Conservation (phyloP, 495 filamentous ascomycete species). For the Aspergillus homomorphus region DNA sequence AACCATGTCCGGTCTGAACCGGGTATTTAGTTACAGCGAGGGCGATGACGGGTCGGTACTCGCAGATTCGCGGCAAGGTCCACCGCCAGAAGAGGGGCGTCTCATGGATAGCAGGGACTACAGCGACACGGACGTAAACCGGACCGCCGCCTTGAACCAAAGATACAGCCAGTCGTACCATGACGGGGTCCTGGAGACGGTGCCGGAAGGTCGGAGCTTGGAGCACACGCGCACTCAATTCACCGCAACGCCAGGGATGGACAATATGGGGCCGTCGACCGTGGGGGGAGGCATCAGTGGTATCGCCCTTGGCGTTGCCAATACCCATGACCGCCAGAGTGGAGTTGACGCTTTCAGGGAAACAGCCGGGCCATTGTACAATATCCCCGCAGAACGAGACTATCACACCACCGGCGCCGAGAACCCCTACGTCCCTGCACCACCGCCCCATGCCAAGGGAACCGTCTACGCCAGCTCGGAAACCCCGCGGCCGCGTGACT, state of each 20-base stretch:
- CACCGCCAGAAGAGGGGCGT: constrained; percentile 7
- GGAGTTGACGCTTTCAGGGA: constrained; percentile 64
- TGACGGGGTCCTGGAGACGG: constrained; percentile 13
- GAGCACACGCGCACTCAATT: constrained; percentile 22
- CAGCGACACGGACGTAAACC: constrained; percentile 21
- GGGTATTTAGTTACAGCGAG: constrained; percentile 22
- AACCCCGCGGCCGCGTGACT: constrained; percentile 28
- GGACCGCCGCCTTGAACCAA: constrained; percentile 15
- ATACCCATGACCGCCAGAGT: constrained; percentile 67
- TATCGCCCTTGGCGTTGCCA: constrained; percentile 71
- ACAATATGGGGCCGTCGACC: constrained; percentile 69
- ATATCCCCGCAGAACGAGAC: constrained; percentile 44
- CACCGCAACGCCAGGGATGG: constrained; percentile 67
- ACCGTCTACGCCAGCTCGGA: constrained; percentile 23
- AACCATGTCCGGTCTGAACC: constrained; percentile 21
- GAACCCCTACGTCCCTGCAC: constrained; percentile 42
- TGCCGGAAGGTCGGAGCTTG: constrained; percentile 20
- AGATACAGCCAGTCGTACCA: constrained; percentile 5
- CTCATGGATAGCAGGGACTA: constrained; percentile 11
- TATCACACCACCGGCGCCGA: constrained; percentile 43
- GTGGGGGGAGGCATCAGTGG: constrained; percentile 75
- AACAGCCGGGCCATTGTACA: constrained; percentile 38
- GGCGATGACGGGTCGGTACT: constrained; percentile 12
- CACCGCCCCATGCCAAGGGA: constrained; percentile 18
- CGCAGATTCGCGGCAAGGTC: background rate